Base-by-base conservation (phyloP, 2,329 filamentous ascomycete genomes). In the Cylindrodendrum hubeiense region DNA sequence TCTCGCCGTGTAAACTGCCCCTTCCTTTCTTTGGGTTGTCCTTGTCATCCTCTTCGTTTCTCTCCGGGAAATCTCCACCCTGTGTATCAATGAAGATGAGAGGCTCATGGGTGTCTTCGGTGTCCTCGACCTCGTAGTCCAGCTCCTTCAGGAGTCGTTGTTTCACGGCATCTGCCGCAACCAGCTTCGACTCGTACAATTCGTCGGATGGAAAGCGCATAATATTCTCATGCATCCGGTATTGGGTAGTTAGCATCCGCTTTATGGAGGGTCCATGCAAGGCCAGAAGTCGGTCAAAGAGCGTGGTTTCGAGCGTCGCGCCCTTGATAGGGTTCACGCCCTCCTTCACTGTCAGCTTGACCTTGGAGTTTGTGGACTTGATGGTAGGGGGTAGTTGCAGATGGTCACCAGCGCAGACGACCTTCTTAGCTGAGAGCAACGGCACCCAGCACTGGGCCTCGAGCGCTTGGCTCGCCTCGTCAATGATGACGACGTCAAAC, bases 391-490 rank as follows among this genome's bases (percentile, higher is more conserved):
- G 95, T 58, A 99, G 83, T 80, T 99, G 96, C 57, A 98, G 82
- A 79, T 98, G 96, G 77, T 99, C 96, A 51, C 96, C 96, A 1
- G 96, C 96, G 67, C 97, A 90, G 9, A 99, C 91, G 9, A 94
- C 90, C 82, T 98, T 98, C 70, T 85, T 89, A 0, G 93, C 93
- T 43, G 89, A 87, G 19, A 98, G 81, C 50, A 99, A 81, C 12
- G 96, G 91, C 55, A 98, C 95, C 96, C 96, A 99, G 81, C 95
- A 98, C 79, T 98, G 95, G 1, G 96, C 95, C 80, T 99, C 96
- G 10, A 98, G 85, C 2, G 96, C 96, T 78, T 99, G 96, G 77
- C 93, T 97, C 5, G 95, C 96, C 81, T 99, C 96, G 75, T 99
- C 96, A 61, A 99, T 94, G 66, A 99, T 90, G 28, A 99, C 93